A percentile compares a stretch with the other conserved stretches of the same genome.
phyloP scores from a whole-genome alignment of 2,329 filamentous ascomycete genomes.

The Tolypocladium tundrense region DNA sequence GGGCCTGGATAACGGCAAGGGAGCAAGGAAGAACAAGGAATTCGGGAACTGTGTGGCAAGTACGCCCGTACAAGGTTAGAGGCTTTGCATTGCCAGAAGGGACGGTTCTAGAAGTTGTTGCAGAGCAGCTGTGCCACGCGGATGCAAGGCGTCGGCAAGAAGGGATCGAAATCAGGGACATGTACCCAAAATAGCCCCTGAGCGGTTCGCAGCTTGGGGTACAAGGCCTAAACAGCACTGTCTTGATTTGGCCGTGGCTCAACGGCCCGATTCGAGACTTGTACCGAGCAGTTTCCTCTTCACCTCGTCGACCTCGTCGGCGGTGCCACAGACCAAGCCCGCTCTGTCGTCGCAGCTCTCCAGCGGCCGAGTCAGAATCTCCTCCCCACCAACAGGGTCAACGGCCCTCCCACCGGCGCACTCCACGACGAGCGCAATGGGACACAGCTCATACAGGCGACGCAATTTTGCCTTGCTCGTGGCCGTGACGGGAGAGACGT shows the following conservation, averaged over 20 bases:
- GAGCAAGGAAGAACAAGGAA: too few relatives aligned
- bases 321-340: slow-evolving; percentile 39
- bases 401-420: slow-evolving; percentile 48
- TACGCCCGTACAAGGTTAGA: too few relatives aligned
- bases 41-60: too few relatives aligned
- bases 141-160: background rate
- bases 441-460: slow-evolving; percentile 47
- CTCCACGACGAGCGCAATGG: slow-evolving; percentile 50
- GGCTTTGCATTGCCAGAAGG: too few relatives aligned
- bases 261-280: background rate
- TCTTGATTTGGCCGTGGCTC: background rate
- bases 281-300: slow-evolving; percentile 2
- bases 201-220: background rate
- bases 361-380: slow-evolving; percentile 29
- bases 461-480: slow-evolving; percentile 46
- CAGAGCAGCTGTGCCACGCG: background rate
- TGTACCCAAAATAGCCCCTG: background rate
- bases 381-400: slow-evolving; percentile 31
- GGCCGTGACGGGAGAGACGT: slow-evolving; percentile 44
- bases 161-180: background rate
- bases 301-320: slow-evolving; percentile 34
- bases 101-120: background rate
- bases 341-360: slow-evolving; percentile 36
- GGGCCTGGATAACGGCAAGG: too few relatives aligned
- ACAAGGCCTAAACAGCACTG: background rate